Evolutionary conservation across 106 monocot genomes (phyloP), one percentile per base, ranked within the genome.

Genomic region (Dendrobium huoshanense): DNA sequence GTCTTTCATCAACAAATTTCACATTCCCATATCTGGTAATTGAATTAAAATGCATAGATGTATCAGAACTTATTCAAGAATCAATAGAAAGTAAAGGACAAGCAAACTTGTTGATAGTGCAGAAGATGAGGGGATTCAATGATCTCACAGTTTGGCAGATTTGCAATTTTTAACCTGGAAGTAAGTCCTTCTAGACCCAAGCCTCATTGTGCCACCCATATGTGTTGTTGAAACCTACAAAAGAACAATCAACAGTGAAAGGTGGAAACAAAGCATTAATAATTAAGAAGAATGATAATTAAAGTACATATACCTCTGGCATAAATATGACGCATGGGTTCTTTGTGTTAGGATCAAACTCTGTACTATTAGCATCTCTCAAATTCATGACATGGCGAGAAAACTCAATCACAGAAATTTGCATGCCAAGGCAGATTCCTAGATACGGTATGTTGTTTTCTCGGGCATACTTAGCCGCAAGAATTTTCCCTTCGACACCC

Each of bases 181-280:
- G 77, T 85, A 82, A 55, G 93, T 93, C 49, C 87, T 88, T 55
- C 96, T 91, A 70, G 93, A 93, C 78, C 96, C 96, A 80, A 96
- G 88, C 41, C 96, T 77, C 96, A 96, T 93, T 11, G 96, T 96
- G 31, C 81, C 96, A 19, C 96, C 96, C 96, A 93, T 91, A 55
- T 93, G 91, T 45, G 91, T 96, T 88, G 88, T 93, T 40, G 96
- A 93, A 78, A 93, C 96, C 96, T 96, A 33, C 56, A 51, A 75
- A 13, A 25, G 33, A n/a, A 0, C 25, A 33, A 72, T 37, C 8
- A 72, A 31, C 31, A 55, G 37, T 18, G 73, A 49, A 7, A 9
- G 16, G 33, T 16, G 20, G 13, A 51, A 51, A 51, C 45, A 6
- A 51, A 16, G 15, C 15, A 51, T 16, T 51, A 51, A 51, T 13